Percentiles rank a stretch among this genome's conserved stretches.
phyloP scores from a whole-genome alignment of 495 filamentous ascomycete species.

The Platismatia glauca region DNA sequence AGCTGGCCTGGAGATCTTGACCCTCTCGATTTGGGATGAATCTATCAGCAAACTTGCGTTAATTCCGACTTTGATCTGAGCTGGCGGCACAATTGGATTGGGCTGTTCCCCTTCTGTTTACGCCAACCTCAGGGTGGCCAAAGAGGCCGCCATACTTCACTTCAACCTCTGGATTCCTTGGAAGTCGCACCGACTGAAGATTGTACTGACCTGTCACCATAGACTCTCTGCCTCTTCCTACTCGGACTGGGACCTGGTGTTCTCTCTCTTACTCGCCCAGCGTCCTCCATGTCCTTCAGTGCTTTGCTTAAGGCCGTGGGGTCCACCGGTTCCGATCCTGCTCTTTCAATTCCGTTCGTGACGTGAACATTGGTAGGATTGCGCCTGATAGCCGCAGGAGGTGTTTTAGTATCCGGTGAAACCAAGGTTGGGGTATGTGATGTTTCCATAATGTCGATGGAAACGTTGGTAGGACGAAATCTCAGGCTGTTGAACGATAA shows the following conservation, averaged over 20 bases:
- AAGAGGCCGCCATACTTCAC: slow-evolving; percentile 2
- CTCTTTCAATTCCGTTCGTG: slow-evolving; percentile 23
- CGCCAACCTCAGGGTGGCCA: slow-evolving; percentile 8
- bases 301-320: slow-evolving; percentile 52
- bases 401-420: slow-evolving; percentile 37
- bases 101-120: not conserved
- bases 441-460: slow-evolving; percentile 8
- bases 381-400: slow-evolving; percentile 35
- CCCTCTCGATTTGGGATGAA: slow-evolving; percentile 95
- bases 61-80: slow-evolving; percentile 5
- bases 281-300: slow-evolving; percentile 54
- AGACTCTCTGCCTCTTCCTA: slow-evolving; percentile 77
- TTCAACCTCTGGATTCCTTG: not conserved
- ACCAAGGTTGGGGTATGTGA: slow-evolving; percentile 12
- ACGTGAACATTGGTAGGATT: slow-evolving; percentile 24
- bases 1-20: slow-evolving; percentile 86
- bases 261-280: slow-evolving; percentile 52
- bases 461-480: not conserved
- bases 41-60: slow-evolving; percentile 36
- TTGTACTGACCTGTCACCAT: slow-evolving; percentile 62
- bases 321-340: slow-evolving; percentile 50
- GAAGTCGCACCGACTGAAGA: slow-evolving; percentile 7
- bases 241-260: slow-evolving; percentile 71
- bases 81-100: not conserved
- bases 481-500: not conserved